phyloP scores from a whole-genome alignment of 768 basidiomycete genomes.

The Phanerochaete carnosa region DNA sequence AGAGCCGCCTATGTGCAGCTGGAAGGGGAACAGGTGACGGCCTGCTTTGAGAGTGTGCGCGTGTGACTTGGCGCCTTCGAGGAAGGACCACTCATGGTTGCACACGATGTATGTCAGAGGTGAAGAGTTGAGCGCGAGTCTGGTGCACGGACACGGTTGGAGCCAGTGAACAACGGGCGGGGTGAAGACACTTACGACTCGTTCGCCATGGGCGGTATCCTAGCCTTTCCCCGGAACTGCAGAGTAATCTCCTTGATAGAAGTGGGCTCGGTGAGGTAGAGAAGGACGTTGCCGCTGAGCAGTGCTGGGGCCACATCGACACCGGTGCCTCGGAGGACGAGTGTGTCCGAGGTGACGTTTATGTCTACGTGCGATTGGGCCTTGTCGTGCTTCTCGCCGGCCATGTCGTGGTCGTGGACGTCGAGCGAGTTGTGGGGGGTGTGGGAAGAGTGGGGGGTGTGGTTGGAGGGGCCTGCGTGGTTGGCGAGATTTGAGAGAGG shows the following conservation, averaged over 20 bases:
- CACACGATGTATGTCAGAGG: constrained; percentile 61
- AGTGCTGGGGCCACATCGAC: constrained; percentile 79
- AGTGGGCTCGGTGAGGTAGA: constrained; percentile 79
- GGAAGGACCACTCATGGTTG: constrained; percentile 90
- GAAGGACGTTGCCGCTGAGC: constrained; percentile 77
- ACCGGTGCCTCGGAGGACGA: constrained; percentile 77
- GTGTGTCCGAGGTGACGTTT: constrained; percentile 61
- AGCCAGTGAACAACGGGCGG: constrained; percentile 7
- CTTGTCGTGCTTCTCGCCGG: constrained; percentile 29
- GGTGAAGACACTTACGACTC: constrained; percentile 51
- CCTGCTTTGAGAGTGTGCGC: constrained; percentile 95
- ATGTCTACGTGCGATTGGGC: constrained; percentile 67
- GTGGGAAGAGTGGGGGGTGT: constrained; percentile 4
- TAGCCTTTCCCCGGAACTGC: constrained; percentile 80
- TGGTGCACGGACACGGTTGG: constrained; percentile 7
- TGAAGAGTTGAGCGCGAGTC: constrained; percentile 37
- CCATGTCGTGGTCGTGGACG: constrained; percentile 3
- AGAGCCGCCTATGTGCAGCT: constrained; percentile 78
- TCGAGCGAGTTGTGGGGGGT: constrained; percentile 2
- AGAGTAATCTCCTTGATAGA: constrained; percentile 83
- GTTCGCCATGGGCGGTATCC: constrained; percentile 51
- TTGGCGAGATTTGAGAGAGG: constrained; percentile 17
- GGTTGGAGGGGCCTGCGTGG: constrained; percentile 15
- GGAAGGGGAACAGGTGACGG: constrained; percentile 89
- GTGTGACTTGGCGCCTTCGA: constrained; percentile 76